These are phyloP conservation scores for Sarcodon aspratus DNA, from an alignment of 768 basidiomycete genomes.

Conservation along the genomic window DNA sequence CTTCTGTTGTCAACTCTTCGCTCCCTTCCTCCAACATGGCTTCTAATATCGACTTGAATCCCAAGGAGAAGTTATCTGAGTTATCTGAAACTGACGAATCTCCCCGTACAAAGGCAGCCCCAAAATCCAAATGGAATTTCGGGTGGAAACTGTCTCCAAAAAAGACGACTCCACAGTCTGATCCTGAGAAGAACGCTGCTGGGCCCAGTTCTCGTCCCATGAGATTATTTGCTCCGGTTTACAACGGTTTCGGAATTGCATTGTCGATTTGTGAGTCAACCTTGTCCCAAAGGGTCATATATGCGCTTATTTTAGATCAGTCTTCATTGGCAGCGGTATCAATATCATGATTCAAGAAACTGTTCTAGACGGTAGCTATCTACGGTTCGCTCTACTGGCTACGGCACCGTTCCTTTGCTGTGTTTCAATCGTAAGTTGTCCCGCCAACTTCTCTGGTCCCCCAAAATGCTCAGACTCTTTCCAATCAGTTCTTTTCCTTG, in stretches of 20 bases:
- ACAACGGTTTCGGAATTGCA: slow-evolving; percentile 58
- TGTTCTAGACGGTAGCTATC: slow-evolving; percentile 49
- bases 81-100: slow-evolving; percentile 5
- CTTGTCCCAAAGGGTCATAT: background rate
- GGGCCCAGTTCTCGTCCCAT: slow-evolving; percentile 21
- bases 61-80: slow-evolving; percentile 26
- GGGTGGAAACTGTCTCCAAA: background rate
- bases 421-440: slow-evolving; percentile 50
- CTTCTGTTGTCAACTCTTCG: slow-evolving; percentile 17
- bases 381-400: slow-evolving; percentile 53
- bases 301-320: slow-evolving; percentile 20
- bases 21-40: slow-evolving; percentile 35
- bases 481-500: slow-evolving; percentile 55
- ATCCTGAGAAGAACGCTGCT: slow-evolving; percentile 32
- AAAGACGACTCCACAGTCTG: background rate
- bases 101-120: background rate
- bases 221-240: slow-evolving; percentile 61
- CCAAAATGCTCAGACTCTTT: background rate
- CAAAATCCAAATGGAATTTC: background rate
- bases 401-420: slow-evolving; percentile 68
- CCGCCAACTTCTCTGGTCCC: background rate
- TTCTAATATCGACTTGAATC: slow-evolving; percentile 45
- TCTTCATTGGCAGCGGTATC: slow-evolving; percentile 57
- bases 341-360: slow-evolving; percentile 54
- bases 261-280: slow-evolving; percentile 47